phyloP scores from a whole-genome alignment of 1,284 basidiomycete species.

The Tremellales sp. region DNA sequence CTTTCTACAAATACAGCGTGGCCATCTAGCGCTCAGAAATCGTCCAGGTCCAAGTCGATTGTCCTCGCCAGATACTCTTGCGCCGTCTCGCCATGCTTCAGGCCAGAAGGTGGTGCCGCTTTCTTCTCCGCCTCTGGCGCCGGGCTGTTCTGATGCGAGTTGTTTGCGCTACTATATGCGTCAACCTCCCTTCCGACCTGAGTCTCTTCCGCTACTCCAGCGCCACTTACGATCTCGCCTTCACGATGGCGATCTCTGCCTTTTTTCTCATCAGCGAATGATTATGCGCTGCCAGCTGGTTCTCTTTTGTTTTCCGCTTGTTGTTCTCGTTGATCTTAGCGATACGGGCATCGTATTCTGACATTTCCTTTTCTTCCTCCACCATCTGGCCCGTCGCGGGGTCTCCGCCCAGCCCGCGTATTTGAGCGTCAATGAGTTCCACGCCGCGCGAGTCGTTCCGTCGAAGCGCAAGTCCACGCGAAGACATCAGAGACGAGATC shows the following conservation, averaged over 20 bases:
- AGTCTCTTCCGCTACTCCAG: not conserved
- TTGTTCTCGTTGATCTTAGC: conserved; percentile 84
- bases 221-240: conserved; percentile 28
- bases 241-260: conserved; percentile 42
- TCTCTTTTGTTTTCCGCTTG: conserved; percentile 71
- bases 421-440: conserved; percentile 58
- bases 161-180: not conserved
- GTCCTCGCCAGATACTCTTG: conserved; percentile 47
- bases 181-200: not conserved
- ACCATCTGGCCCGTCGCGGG: conserved; percentile 33
- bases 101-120: conserved; percentile 23
- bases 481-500: conserved; percentile 50
- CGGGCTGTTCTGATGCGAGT: conserved; percentile 4
- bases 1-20: no score
- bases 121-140: conserved; percentile 10
- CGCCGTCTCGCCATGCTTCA: conserved; percentile 42
- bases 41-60: conserved; percentile 49
- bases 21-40: conserved; percentile 42
- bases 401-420: conserved; percentile 56
- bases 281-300: conserved; percentile 70
- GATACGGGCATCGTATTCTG: conserved; percentile 57
- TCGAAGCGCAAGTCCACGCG: conserved; percentile 64
- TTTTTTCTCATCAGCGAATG: conserved; percentile 65
- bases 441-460: conserved; percentile 65
- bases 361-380: conserved; percentile 30